Conservation (phyloP, 2,329 filamentous ascomycete species). For the Cladosporium sp. region DNA sequence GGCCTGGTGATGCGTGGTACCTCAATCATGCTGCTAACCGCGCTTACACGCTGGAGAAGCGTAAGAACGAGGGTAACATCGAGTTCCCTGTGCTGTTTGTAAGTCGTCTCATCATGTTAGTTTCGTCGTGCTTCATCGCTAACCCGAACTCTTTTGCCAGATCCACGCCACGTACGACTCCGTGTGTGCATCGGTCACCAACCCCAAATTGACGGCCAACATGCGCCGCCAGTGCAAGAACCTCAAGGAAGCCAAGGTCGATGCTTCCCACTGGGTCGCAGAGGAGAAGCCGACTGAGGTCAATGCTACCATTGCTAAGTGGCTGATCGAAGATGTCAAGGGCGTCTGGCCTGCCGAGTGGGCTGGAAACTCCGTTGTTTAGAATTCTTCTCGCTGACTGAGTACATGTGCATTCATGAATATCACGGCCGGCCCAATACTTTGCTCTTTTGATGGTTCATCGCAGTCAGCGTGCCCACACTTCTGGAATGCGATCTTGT, state of each 20-base stretch:
- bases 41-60: slow-evolving; percentile 42
- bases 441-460: background rate
- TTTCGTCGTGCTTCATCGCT: background rate
- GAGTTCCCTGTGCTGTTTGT: slow-evolving; percentile 40
- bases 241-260: slow-evolving; percentile 20
- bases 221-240: slow-evolving; percentile 15
- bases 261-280: slow-evolving; percentile 31
- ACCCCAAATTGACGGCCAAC: slow-evolving; percentile 29
- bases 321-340: slow-evolving; percentile 27
- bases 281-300: slow-evolving; percentile 32
- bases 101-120: background rate
- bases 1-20: slow-evolving; percentile 44
- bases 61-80: slow-evolving; percentile 37
- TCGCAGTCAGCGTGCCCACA: background rate
- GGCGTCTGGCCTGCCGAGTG: slow-evolving; percentile 27
- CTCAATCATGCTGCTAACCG: slow-evolving; percentile 46
- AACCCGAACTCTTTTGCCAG: background rate
- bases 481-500: background rate
- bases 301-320: slow-evolving; percentile 28
- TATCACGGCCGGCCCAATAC: background rate
- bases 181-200: slow-evolving; percentile 38
- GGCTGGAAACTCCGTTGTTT: slow-evolving; percentile 3
- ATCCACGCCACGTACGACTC: slow-evolving; percentile 43
- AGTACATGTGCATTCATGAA: background rate
- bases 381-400: background rate